Percentiles rank a stretch among this genome's conserved stretches.
These are phyloP conservation scores for Hypoxylon sp. DNA, from an alignment of 2,329 filamentous ascomycete species.

Conservation along the genomic window DNA sequence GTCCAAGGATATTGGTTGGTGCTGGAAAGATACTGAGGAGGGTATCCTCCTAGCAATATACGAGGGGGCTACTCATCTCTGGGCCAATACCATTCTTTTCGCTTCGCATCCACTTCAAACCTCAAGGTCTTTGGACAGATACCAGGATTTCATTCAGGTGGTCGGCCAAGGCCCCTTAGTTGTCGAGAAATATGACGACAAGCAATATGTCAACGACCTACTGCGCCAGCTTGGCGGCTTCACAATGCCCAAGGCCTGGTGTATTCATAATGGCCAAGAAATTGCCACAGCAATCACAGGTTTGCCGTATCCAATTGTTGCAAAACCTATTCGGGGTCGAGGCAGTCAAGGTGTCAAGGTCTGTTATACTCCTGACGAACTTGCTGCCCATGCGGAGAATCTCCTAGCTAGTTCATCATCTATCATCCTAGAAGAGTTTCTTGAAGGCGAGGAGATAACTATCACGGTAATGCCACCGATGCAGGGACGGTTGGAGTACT, in stretches of 20 bases:
- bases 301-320: slow-evolving; percentile 59
- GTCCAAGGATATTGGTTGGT: slow-evolving; percentile 56
- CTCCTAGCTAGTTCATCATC: slow-evolving; percentile 57
- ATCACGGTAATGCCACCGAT: slow-evolving; percentile 67
- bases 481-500: slow-evolving; percentile 54
- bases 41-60: slow-evolving; percentile 60
- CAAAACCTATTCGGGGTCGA: slow-evolving; percentile 64
- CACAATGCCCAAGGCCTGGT: slow-evolving; percentile 59
- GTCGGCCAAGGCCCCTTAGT: slow-evolving; percentile 64
- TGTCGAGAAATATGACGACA: slow-evolving; percentile 67
- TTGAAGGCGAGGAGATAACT: slow-evolving; percentile 65
- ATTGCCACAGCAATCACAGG: background rate
- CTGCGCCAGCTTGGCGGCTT: slow-evolving; percentile 58
- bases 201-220: slow-evolving; percentile 63
- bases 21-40: slow-evolving; percentile 61
- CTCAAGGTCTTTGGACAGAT: slow-evolving; percentile 54
- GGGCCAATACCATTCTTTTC: slow-evolving; percentile 68
- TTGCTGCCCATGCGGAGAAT: slow-evolving; percentile 54
- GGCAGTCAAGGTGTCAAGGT: slow-evolving; percentile 67
- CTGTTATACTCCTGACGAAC: slow-evolving; percentile 54
- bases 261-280: slow-evolving; percentile 7
- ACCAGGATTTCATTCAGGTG: slow-evolving; percentile 55
- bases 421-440: slow-evolving; percentile 65
- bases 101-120: slow-evolving; percentile 63
- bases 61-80: slow-evolving; percentile 62